phyloP scores from a whole-genome alignment of 306 rosid genomes.

The Citrullus mucosospermus region DNA sequence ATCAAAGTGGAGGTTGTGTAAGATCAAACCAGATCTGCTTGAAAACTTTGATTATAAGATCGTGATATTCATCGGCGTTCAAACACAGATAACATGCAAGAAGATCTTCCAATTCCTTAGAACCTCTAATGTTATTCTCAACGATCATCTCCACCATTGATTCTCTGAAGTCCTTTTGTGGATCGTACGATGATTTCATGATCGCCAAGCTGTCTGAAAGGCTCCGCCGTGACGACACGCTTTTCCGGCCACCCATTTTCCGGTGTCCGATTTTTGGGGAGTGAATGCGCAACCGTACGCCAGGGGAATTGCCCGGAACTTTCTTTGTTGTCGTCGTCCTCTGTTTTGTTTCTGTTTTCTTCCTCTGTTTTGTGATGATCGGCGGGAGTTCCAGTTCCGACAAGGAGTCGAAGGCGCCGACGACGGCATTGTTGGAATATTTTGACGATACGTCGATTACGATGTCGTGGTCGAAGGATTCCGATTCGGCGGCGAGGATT shows the following conservation, averaged over 20 bases:
- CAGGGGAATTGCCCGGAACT: conserved; percentile 40
- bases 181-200: conserved; percentile 70
- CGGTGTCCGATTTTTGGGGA: conserved; percentile 41
- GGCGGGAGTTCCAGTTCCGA: conserved; percentile 50
- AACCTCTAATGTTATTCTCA: conserved; percentile 63
- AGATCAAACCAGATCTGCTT: conserved; percentile 97
- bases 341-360: conserved; percentile 22
- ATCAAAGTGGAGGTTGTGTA: conserved; percentile 13
- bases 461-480: conserved; percentile 36
- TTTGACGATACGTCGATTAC: conserved; percentile 41
- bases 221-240: conserved; percentile 28
- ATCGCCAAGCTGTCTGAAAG: conserved; percentile 63
- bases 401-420: conserved; percentile 27
- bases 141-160: conserved; percentile 99
- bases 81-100: conserved; percentile 86
- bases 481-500: conserved; percentile 29
- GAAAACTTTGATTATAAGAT: conserved; percentile 80
- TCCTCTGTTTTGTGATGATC: conserved; percentile 45
- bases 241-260: conserved; percentile 29
- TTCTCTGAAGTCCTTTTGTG: conserved; percentile 76
- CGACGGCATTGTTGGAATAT: conserved; percentile 22
- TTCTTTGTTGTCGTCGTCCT: conserved; percentile 23
- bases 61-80: conserved; percentile 87
- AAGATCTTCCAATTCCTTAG: conserved; percentile 91
- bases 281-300: conserved; percentile 44